Evolutionary conservation across 1,284 basidiomycete genomes (phyloP).

Genomic region (Moniliella sp.): DNA sequence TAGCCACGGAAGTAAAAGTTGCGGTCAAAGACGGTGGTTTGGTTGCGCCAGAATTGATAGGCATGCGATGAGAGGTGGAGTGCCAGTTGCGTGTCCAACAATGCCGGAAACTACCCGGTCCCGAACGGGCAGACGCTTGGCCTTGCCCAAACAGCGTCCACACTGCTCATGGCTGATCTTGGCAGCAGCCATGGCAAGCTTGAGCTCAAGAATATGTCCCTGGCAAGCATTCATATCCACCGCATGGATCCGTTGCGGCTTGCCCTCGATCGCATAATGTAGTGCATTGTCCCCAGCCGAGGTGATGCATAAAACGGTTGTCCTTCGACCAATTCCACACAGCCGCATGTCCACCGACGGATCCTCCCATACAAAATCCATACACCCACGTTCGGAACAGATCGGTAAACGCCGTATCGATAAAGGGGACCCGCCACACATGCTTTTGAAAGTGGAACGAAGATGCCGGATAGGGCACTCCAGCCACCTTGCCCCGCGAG

Average conservation of each 20-base stretch:
- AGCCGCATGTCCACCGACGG: conserved; percentile 55
- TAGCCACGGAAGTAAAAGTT: conserved; percentile 57
- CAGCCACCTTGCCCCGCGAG: no score
- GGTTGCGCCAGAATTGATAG: conserved; percentile 57
- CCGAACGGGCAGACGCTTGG: conserved; percentile 45
- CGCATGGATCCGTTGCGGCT: conserved; percentile 45
- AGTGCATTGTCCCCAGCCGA: conserved; percentile 61
- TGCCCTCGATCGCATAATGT: conserved; percentile 53
- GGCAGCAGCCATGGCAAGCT: conserved; percentile 47
- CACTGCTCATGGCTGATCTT: conserved; percentile 47
- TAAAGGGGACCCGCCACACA: conserved; percentile 47
- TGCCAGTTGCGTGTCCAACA: conserved; percentile 49
- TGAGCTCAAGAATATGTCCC: conserved; percentile 57
- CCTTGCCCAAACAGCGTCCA: conserved; percentile 55
- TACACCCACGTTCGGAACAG: conserved; percentile 58
- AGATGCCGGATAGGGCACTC: no score
- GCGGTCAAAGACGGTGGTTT: conserved; percentile 45
- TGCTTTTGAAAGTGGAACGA: conserved; percentile 55
- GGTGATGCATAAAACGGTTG: conserved; percentile 50
- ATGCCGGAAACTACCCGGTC: no score
- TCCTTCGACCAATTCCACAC: no score
- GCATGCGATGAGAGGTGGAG: conserved; percentile 53
- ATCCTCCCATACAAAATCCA: conserved; percentile 58
- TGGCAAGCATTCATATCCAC: conserved; percentile 52
- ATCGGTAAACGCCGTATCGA: conserved; percentile 51